Evolutionary conservation across 2,329 filamentous ascomycete genomes (phyloP).

Genomic region (Cladosporium cucumerinum): DNA sequence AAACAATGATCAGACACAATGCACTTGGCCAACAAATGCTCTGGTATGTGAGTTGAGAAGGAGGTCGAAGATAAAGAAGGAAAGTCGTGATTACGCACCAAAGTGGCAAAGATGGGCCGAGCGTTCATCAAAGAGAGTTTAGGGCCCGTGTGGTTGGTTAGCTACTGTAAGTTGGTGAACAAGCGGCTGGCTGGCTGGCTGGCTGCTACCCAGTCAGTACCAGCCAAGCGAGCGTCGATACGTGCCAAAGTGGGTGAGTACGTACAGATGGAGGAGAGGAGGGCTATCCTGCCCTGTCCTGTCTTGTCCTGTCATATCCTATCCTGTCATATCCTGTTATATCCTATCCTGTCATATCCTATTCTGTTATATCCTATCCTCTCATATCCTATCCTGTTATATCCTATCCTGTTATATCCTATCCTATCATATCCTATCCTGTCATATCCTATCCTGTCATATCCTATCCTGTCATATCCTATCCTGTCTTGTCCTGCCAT

Average conservation of each 20-base stretch:
- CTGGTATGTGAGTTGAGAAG: not conserved
- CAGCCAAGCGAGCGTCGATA: not conserved
- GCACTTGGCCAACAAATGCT: not conserved
- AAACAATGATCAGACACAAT: not conserved
- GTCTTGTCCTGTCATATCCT: too few relatives aligned
- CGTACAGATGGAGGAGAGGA: too few relatives aligned
- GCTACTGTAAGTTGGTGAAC: not conserved
- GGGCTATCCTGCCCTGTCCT: not conserved
- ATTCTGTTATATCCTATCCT: too few relatives aligned
- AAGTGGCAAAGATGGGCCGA: not conserved
- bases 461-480: too few relatives aligned
- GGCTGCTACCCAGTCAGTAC: too few relatives aligned
- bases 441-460: too few relatives aligned
- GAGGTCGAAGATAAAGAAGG: not conserved
- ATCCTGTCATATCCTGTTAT: too few relatives aligned
- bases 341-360: too few relatives aligned
- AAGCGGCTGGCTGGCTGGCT: not conserved
- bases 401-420: too few relatives aligned
- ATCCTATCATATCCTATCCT: too few relatives aligned
- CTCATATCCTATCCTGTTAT: too few relatives aligned
- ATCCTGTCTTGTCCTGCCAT: too few relatives aligned
- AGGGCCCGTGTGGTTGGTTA: not conserved
- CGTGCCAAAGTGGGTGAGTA: not conserved
- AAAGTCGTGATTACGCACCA: constrained; percentile 1
- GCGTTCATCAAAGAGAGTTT: not conserved